Conservation (phyloP, 441 rosid genomes). For the Syzygium syzygioides region DNA sequence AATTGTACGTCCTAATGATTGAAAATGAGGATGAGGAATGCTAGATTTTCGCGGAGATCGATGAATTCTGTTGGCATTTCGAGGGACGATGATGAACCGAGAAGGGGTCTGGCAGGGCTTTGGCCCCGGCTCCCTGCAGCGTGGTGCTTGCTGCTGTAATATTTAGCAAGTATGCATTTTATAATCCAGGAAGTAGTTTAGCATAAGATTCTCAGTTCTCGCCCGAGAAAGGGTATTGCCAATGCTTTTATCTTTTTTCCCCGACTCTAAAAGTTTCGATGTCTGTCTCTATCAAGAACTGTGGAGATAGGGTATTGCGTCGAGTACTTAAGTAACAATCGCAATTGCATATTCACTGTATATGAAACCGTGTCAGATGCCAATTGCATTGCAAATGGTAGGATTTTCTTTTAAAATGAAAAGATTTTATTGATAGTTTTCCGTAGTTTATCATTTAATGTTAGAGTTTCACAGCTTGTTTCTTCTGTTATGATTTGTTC, state of each 20-base stretch:
- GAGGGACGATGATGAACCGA: background rate
- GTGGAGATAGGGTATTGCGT: background rate
- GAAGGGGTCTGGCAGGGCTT: background rate
- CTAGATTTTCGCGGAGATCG: background rate
- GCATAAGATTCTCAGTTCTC: background rate
- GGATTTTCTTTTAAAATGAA: rapidly evolving
- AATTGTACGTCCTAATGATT: background rate
- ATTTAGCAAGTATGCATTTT: background rate
- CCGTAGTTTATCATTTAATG: background rate
- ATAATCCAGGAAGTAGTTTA: background rate
- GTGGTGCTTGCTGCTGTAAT: background rate
- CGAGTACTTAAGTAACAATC: background rate
- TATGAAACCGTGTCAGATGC: background rate
- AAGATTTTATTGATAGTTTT: rapidly evolving
- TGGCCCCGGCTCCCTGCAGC: background rate
- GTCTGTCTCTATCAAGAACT: background rate
- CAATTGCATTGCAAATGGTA: background rate
- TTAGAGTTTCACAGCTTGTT: background rate
- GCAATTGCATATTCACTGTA: background rate
- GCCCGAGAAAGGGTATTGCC: background rate
- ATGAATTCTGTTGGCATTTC: background rate
- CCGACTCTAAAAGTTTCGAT: background rate
- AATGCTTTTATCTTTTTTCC: background rate
- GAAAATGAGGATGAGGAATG: background rate
- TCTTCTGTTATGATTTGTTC: background rate